Evolutionary conservation across 108 stramenopile genomes (phyloP).

Genomic region (Pseudonitzschia multiseries): DNA sequence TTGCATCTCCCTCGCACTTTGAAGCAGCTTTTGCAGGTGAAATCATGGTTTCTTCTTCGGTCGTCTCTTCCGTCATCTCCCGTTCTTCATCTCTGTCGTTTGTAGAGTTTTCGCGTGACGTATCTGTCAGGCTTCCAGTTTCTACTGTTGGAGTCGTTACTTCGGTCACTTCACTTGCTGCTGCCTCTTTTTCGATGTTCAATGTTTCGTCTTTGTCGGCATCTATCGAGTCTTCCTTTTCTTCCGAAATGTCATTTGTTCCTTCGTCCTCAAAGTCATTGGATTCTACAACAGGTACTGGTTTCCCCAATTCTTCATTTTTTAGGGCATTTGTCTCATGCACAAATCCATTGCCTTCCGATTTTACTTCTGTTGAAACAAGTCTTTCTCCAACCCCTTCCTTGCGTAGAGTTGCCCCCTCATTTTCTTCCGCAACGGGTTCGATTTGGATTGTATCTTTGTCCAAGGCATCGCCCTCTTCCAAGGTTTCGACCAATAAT

Average conservation of each 20-base stretch:
- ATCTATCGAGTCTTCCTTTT: neutral
- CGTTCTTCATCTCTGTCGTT: too few species aligned
- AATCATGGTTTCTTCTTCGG: neutral
- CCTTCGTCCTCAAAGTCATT: neutral
- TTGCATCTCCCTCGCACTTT: neutral
- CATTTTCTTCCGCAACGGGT: conserved; percentile 4
- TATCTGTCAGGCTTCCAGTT: neutral
- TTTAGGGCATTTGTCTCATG: neutral
- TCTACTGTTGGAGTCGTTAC: neutral
- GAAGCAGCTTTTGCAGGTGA: neutral
- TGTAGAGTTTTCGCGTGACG: neutral
- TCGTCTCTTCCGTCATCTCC: neutral
- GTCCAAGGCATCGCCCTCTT: conserved; percentile 30
- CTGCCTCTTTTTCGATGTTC: neutral
- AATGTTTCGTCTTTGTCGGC: neutral
- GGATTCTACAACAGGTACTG: neutral
- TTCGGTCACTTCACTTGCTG: neutral
- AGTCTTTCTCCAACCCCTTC: conserved; percentile 3
- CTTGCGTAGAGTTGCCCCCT: neutral
- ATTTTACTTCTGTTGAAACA: neutral
- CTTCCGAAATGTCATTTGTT: neutral
- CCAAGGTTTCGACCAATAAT: conserved; percentile 64
- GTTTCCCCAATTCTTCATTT: neutral
- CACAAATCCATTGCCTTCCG: neutral
- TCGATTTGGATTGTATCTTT: conserved; percentile 20